These are phyloP conservation scores for Psidium friedrichsthalianum DNA, from an alignment of 345 rosid species.

Conservation along the genomic window DNA sequence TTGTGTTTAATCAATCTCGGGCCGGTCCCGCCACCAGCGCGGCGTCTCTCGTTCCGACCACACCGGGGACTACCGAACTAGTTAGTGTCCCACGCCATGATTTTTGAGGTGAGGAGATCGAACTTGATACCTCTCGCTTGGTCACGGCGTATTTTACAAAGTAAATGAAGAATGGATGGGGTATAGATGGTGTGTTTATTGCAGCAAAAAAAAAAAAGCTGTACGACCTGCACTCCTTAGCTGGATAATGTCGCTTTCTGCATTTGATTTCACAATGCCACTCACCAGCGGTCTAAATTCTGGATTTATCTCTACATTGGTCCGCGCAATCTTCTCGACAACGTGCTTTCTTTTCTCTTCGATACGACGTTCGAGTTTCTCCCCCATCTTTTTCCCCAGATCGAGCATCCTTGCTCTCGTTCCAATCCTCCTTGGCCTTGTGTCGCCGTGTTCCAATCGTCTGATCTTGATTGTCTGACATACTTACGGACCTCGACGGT, in stretches of 20 bases:
- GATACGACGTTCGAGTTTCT: slow-evolving; percentile 73
- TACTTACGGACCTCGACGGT: slow-evolving; percentile 1
- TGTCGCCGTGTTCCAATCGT: slow-evolving; percentile 35
- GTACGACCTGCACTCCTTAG: not conserved
- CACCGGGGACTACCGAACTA: not conserved
- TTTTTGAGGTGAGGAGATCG: not conserved
- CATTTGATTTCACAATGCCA: not conserved
- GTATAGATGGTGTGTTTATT: not conserved
- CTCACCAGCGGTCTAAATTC: not conserved
- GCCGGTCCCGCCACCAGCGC: not conserved
- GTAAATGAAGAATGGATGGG: not conserved
- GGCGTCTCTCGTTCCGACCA: not conserved
- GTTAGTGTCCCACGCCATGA: not conserved
- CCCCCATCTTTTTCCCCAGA: slow-evolving; percentile 82
- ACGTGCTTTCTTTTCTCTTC: slow-evolving; percentile 71
- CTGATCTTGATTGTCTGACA: not conserved
- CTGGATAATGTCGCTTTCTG: not conserved
- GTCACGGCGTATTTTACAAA: not conserved
- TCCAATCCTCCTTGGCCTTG: slow-evolving; percentile 49
- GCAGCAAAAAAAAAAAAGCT: not conserved
- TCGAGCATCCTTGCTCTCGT: slow-evolving; percentile 67
- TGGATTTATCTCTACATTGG: slow-evolving; percentile 14
- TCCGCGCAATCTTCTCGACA: slow-evolving; percentile 86
- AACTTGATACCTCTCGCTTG: too few relatives aligned
- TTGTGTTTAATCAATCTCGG: not conserved